A percentile compares a stretch with the other conserved stretches of the same genome.
Evolutionary conservation across 2,329 filamentous ascomycete species (phyloP).

Genomic region (Calycina marina): DNA sequence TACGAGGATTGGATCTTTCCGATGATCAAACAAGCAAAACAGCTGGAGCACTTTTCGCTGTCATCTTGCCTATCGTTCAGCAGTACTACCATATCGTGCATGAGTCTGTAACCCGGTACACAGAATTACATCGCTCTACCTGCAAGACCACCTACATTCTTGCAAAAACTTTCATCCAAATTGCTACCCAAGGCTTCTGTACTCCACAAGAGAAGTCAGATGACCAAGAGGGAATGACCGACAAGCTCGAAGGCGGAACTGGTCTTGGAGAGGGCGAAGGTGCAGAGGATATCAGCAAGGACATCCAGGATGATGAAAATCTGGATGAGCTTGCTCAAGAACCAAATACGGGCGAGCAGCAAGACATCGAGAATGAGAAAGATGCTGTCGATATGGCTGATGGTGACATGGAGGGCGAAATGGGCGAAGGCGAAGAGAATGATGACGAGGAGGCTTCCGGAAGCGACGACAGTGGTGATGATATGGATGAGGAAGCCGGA

Average conservation of each 20-base stretch:
- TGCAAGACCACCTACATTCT: constrained; percentile 65
- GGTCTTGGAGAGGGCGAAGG: constrained; percentile 92
- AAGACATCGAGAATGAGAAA: constrained; percentile 63
- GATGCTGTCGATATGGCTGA: constrained; percentile 87
- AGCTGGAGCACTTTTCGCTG: constrained; percentile 42
- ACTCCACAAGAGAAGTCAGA: constrained; percentile 70
- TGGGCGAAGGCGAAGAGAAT: constrained; percentile 50
- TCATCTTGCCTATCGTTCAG: constrained; percentile 54
- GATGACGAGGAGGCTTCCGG: constrained; percentile 48
- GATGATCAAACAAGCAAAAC: constrained; percentile 27
- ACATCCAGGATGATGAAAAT: constrained; percentile 87
- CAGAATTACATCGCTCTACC: constrained; percentile 52
- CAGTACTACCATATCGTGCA: constrained; percentile 54
- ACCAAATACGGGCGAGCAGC: constrained; percentile 41
- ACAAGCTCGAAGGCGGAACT: constrained; percentile 79
- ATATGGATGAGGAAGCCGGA: constrained; percentile 80
- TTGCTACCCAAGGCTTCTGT: constrained; percentile 81
- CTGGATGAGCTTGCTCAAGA: constrained; percentile 83
- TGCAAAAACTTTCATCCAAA: constrained; percentile 60
- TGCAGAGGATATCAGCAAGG: constrained; percentile 94
- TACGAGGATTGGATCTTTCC: constrained; percentile 31
- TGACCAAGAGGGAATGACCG: constrained; percentile 51
- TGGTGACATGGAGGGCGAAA: constrained; percentile 79
- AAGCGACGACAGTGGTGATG: constrained; percentile 51
- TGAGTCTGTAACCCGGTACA: constrained; percentile 41